Evolutionary conservation across 2,329 filamentous ascomycete genomes (phyloP), one percentile per base, ranked within the genome.

Genomic region (Ophiosphaerella herpotricha): DNA sequence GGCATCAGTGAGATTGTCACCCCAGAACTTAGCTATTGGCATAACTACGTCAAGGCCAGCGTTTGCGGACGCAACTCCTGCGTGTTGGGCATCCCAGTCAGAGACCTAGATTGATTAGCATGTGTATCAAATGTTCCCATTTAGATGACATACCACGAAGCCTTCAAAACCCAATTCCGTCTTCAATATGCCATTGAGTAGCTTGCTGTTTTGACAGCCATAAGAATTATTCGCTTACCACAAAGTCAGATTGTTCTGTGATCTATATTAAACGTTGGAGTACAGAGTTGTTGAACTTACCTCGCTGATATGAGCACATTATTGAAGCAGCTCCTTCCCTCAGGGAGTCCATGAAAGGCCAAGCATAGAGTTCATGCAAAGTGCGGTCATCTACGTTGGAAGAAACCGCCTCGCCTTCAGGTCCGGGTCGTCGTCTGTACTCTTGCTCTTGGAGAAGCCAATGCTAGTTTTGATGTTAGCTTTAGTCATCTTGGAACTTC

Each of bases 301-400:
- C 51, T 13, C 64, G 55, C 24, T 77, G 65, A 39, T 77, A 77
- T 0, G 72, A 74, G 55, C 85, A 88, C 85, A 88, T 87, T 23
- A 87, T 69, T 0, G 79, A 82, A 0, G 74, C 82, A 0, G 78
- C 80, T 2, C 84, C 84, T 9, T 83, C 83, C 18, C 71, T 76
- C 2, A 88, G 67, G 0, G 82, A 78, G 49, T 88, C 81, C 63
- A 82, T 79, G 51, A 87, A 89, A 0, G 85, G 85, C 78, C 82
- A 88, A 2, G 83, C 76, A 44, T 89, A 89, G n/a, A 83, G 74
- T 64, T 88, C 85, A 55, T 87, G 84, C 21, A 87, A 72, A 0
- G 85, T 84, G 48, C 81, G 79, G 61, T 88, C 86, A 50, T 87
- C 85, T 2, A 86, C 74, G 57, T 87, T 87, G 18, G 83, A 78